phyloP scores from a whole-genome alignment of 306 rosid species.

The Vicia villosa region DNA sequence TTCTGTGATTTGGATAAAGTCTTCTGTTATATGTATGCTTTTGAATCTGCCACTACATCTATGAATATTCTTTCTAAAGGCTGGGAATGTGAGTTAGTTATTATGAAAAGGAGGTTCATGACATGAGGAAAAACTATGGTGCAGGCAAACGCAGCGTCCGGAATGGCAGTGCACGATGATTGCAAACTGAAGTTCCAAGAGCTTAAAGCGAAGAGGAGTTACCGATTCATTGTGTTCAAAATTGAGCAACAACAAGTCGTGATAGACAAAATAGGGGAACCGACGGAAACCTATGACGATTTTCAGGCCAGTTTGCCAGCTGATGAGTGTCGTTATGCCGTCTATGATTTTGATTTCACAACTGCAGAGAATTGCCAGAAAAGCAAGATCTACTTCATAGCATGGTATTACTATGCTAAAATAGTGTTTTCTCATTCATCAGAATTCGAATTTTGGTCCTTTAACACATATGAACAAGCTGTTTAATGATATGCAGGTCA shows the following conservation, averaged over 20 bases:
- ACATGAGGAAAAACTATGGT: slow-evolving; percentile 1
- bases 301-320: slow-evolving; percentile 76
- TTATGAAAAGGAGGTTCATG: not conserved
- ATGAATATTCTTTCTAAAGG: not conserved
- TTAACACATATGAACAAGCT: not conserved
- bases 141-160: slow-evolving; percentile 89
- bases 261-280: slow-evolving; percentile 67
- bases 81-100: not conserved
- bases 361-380: slow-evolving; percentile 84
- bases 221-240: slow-evolving; percentile 76
- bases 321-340: slow-evolving; percentile 86
- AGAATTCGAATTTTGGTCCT: not conserved
- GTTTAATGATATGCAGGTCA: slow-evolving; percentile 51
- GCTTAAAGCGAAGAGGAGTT: slow-evolving; percentile 69
- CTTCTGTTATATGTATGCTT: not conserved
- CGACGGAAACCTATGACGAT: slow-evolving; percentile 56
- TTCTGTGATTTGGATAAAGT: no score
- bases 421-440: not conserved
- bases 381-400: slow-evolving; percentile 93
- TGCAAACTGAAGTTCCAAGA: slow-evolving; percentile 81
- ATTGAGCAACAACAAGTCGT: slow-evolving; percentile 68
- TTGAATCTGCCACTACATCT: not conserved
- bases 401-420: slow-evolving; percentile 54
- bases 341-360: slow-evolving; percentile 77
- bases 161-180: slow-evolving; percentile 86